Base-by-base conservation (phyloP, 2,329 filamentous ascomycete species). In the Colletotrichum filicis region DNA sequence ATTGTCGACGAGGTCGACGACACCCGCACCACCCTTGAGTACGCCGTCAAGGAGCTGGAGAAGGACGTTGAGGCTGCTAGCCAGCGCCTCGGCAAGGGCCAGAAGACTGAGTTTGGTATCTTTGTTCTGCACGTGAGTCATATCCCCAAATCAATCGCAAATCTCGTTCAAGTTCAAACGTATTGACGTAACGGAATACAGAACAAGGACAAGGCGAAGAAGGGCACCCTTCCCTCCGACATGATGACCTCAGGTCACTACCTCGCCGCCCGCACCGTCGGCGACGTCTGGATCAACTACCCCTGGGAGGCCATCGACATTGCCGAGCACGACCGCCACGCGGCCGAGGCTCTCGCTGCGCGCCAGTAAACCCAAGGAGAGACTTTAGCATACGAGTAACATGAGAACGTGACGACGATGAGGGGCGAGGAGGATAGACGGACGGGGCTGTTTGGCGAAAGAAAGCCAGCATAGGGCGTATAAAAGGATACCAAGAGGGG, bases 221-320 rank as follows among this genome's bases (percentile, higher is more conserved):
- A 98, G 89, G 97, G 97, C 66, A 85, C 85, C 24, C 88, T 99
- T 69, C 95, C 97, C 12, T 80, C 90, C 24, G 92, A 95, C 49
- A 95, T 98, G 90, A 87, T 96, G 76, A 85, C 88, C 53, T 85
- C 91, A 68, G 89, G 90, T 70, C 89, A 93, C 78, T 99, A 99
- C 85, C 84, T 93, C 77, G 97, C 97, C 26, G 95, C 97, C 26
- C 88, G 93, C 80, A 98, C 96, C 6, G 94, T 97, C 37, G 90
- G 90, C n/a, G 96, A 99, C 84, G 92, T 95, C 76, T 99, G 97
- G 97, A 98, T 98, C 82, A 97, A 95, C 89, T 99, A 99, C 85
- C 97, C 97, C 19, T 99, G 97, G 97, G 97, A 98, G 87, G 97
- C 97, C 56, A 93, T 85, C 42, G 94, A 98, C 81, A 98, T 98